Evolutionary conservation across 2,329 filamentous ascomycete genomes (phyloP).

Genomic region (Scorias spongiosa): DNA sequence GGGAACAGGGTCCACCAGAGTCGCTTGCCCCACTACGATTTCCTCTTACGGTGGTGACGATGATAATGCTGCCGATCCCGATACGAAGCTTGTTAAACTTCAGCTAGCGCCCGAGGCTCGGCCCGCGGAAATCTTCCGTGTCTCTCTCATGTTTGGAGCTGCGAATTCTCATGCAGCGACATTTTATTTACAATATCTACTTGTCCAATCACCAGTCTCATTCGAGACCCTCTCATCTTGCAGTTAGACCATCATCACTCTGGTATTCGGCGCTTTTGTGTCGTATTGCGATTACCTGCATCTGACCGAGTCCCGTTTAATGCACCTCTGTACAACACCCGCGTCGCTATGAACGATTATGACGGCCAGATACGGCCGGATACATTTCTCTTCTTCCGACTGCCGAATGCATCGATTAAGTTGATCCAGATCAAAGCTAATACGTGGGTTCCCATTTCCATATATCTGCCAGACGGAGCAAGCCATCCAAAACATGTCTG

Average conservation of each 20-base stretch:
- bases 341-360: too few relatives aligned
- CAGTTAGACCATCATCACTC: too few relatives aligned
- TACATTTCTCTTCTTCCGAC: conserved; percentile 38
- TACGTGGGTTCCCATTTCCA: conserved; percentile 37
- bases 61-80: too few relatives aligned
- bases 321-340: too few relatives aligned
- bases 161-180: background rate
- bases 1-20: background rate
- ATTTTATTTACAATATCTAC: background rate
- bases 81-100: too few relatives aligned
- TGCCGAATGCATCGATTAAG: conserved; percentile 43
- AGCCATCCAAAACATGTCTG: conserved; percentile 7
- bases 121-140: too few relatives aligned
- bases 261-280: too few relatives aligned
- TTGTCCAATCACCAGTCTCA: too few relatives aligned
- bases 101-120: too few relatives aligned
- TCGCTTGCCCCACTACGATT: background rate
- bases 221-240: too few relatives aligned
- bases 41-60: background rate
- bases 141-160: background rate
- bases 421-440: conserved; percentile 46
- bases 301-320: too few relatives aligned
- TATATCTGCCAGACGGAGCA: background rate
- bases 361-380: conserved; percentile 29
- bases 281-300: too few relatives aligned